Evolutionary conservation across 192 early-diverging fungal genomes (phyloP).

Genomic region (Chytriomyces sp.): DNA sequence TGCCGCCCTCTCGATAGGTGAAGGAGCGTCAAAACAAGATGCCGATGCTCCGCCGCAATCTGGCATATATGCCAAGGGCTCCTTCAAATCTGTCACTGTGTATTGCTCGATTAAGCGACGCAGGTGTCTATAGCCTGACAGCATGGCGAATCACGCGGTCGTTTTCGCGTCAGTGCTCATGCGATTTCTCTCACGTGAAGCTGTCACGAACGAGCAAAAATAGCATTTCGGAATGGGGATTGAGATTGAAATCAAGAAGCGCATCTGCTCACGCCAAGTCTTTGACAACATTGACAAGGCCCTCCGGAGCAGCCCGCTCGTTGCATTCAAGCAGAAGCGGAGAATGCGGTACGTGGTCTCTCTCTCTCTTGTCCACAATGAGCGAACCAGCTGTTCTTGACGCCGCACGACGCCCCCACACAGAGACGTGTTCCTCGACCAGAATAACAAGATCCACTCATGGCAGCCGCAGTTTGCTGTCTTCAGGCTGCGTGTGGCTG

Average conservation of each 20-base stretch:
- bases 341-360: neutral
- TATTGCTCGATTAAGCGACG: no score
- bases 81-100: no score
- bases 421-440: neutral
- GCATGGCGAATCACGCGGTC: no score
- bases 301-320: neutral
- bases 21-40: no score
- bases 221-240: neutral
- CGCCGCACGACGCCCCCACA: neutral
- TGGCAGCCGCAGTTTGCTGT: slow-evolving; percentile 16
- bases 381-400: neutral
- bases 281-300: neutral
- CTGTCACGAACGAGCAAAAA: neutral
- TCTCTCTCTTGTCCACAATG: slow-evolving; percentile 4
- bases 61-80: no score
- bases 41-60: no score
- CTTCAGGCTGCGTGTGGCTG: neutral
- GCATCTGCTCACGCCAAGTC: neutral
- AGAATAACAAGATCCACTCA: neutral
- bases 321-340: neutral
- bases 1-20: no score
- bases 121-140: no score
- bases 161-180: no score
- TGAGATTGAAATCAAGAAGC: slow-evolving; percentile 23
- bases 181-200: no score